Evolutionary conservation across 2,329 filamentous ascomycete species (phyloP).

Genomic region (Penicillium sp.): DNA sequence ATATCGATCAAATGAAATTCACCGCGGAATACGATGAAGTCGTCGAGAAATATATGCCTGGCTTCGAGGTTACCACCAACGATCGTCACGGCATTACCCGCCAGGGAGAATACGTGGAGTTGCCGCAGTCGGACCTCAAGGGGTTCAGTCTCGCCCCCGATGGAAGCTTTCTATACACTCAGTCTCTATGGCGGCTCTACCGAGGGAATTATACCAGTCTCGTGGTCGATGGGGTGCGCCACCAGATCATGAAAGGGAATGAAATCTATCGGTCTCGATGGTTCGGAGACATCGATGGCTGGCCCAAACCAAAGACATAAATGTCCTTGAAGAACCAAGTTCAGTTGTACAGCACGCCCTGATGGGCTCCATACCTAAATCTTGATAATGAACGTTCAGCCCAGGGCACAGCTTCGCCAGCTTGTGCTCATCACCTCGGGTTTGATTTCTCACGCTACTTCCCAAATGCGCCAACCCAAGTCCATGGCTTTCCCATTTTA

Average conservation of each 20-base stretch:
- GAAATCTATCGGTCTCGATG: slow-evolving; percentile 30
- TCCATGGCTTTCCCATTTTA: not conserved
- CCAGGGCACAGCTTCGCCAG: not conserved
- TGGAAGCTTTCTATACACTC: slow-evolving; percentile 25
- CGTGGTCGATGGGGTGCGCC: slow-evolving; percentile 18
- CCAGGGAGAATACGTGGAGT: slow-evolving; percentile 19
- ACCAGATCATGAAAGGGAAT: slow-evolving; percentile 23
- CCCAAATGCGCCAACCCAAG: not conserved
- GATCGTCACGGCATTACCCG: slow-evolving; percentile 23
- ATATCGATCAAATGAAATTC: slow-evolving; percentile 20
- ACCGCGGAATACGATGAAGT: slow-evolving; percentile 16
- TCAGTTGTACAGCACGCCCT: not conserved
- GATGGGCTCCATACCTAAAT: not conserved
- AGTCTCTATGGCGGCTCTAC: slow-evolving; percentile 22
- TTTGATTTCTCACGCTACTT: not conserved
- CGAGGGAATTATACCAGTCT: slow-evolving; percentile 26
- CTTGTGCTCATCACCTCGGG: not conserved
- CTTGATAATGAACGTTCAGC: not conserved
- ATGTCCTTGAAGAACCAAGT: not conserved
- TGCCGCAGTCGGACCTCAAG: slow-evolving; percentile 26
- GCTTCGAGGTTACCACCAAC: slow-evolving; percentile 25
- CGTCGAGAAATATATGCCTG: slow-evolving; percentile 22
- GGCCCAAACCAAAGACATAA: slow-evolving; percentile 23
- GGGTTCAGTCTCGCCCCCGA: slow-evolving; percentile 28
- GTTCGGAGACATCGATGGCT: slow-evolving; percentile 27